Percentiles rank a stretch among this genome's conserved stretches.
Conservation (phyloP, 1,284 basidiomycete genomes). For the Pyrrhoderma lamaoense region DNA sequence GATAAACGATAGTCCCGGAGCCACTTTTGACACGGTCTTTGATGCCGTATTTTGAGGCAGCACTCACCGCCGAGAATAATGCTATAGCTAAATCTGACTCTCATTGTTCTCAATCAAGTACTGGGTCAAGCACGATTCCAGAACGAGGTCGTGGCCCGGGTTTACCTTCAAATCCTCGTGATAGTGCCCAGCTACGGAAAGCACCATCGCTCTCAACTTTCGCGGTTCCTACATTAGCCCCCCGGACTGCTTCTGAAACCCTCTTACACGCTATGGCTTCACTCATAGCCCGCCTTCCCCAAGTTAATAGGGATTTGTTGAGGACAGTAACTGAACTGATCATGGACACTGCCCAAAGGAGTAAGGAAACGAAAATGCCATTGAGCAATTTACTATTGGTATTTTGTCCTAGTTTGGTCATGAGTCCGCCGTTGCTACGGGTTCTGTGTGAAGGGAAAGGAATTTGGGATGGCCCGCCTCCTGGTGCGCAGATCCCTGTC, state of each 20-base stretch:
- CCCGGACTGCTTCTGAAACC: conserved; percentile 46
- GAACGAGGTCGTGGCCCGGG: conserved; percentile 27
- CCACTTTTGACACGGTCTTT: conserved; percentile 69
- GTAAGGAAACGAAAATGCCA: conserved; percentile 76
- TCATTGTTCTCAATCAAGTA: conserved; percentile 19
- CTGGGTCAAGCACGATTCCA: neutral
- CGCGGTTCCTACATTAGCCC: conserved; percentile 7
- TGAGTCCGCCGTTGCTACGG: conserved; percentile 68
- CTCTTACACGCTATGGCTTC: conserved; percentile 46
- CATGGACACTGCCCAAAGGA: conserved; percentile 52
- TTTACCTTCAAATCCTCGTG: conserved; percentile 38
- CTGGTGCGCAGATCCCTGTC: conserved; percentile 4
- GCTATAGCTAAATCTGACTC: conserved; percentile 27
- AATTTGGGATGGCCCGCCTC: conserved; percentile 46
- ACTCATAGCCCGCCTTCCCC: conserved; percentile 58
- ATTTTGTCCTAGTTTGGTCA: conserved; percentile 73
- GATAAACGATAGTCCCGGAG: conserved; percentile 57
- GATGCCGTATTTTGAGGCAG: conserved; percentile 68
- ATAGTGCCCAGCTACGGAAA: conserved; percentile 47
- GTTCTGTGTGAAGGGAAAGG: conserved; percentile 63
- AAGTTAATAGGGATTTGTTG: conserved; percentile 66
- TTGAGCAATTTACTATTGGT: conserved; percentile 73
- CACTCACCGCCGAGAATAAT: conserved; percentile 50
- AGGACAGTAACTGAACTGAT: conserved; percentile 69
- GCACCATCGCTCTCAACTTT: conserved; percentile 67